A percentile compares a stretch with the other conserved stretches of the same genome.
These are phyloP conservation scores for Trypanosoma conorhini DNA, from an alignment of 208 protist genomes.

Conservation along the genomic window DNA sequence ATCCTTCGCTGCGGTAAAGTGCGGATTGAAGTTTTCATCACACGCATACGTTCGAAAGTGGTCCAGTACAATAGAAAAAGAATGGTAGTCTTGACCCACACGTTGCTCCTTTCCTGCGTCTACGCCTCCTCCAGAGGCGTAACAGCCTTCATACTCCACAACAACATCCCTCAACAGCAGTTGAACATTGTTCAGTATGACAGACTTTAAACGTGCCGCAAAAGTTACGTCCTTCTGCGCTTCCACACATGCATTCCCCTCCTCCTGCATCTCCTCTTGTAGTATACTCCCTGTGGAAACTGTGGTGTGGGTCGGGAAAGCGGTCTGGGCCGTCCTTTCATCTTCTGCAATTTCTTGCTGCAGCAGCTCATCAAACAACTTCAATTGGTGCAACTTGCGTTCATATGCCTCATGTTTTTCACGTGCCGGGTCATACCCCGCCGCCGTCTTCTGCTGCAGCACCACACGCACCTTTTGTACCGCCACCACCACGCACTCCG, in stretches of 20 bases:
- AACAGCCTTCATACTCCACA: slow-evolving; percentile 52
- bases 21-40: slow-evolving; percentile 50
- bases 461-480: slow-evolving; percentile 57
- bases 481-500: slow-evolving; percentile 65
- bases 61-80: slow-evolving; percentile 37
- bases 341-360: slow-evolving; percentile 15
- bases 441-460: slow-evolving; percentile 53
- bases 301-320: neutral
- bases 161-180: slow-evolving; percentile 52
- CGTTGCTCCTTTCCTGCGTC: neutral
- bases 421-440: slow-evolving; percentile 47
- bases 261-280: neutral
- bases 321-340: neutral
- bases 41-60: slow-evolving; percentile 55
- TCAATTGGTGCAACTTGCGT: slow-evolving; percentile 49
- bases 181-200: slow-evolving; percentile 80
- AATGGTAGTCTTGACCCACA: slow-evolving; percentile 9
- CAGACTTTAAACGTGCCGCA: slow-evolving; percentile 67
- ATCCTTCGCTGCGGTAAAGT: slow-evolving; percentile 38
- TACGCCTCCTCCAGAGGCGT: neutral
- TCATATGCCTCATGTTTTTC: slow-evolving; percentile 45
- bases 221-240: slow-evolving; percentile 53
- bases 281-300: neutral
- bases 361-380: slow-evolving; percentile 46
- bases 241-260: neutral